A percentile compares a stretch with the other conserved stretches of the same genome.
Conservation (phyloP, 805 yeast species). For the Lipomyces spencermartinsiae region DNA sequence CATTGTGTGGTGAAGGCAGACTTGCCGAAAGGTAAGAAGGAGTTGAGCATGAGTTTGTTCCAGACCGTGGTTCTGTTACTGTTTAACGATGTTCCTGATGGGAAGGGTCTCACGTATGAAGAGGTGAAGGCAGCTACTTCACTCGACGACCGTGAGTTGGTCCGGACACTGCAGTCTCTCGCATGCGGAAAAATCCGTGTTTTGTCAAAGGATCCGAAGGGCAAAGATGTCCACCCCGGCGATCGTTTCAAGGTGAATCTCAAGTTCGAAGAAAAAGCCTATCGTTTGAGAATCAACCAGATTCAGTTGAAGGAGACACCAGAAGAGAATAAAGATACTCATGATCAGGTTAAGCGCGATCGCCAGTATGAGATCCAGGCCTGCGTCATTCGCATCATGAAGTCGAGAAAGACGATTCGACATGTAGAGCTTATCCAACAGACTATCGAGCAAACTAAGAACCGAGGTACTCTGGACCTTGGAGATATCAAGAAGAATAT, state of each 20-base stretch:
- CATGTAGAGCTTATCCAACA: slow-evolving; percentile 44
- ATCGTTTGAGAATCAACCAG: slow-evolving; percentile 42
- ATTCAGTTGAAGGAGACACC: slow-evolving; percentile 40
- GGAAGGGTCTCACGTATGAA: slow-evolving; percentile 31
- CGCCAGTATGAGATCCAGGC: slow-evolving; percentile 47
- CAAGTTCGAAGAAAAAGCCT: slow-evolving; percentile 38
- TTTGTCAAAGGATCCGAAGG: slow-evolving; percentile 38
- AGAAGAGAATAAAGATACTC: slow-evolving; percentile 38
- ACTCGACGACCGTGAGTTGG: slow-evolving; percentile 36
- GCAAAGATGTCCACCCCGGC: slow-evolving; percentile 32
- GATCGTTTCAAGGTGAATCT: slow-evolving; percentile 42
- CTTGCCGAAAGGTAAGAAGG: slow-evolving; percentile 45
- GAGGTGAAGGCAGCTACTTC: slow-evolving; percentile 37
- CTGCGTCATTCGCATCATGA: slow-evolving; percentile 46
- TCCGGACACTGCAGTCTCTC: slow-evolving; percentile 41
- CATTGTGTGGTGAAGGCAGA: slow-evolving; percentile 44
- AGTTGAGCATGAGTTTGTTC: slow-evolving; percentile 41
- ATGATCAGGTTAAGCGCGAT: slow-evolving; percentile 42
- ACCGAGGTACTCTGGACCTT: slow-evolving; percentile 43
- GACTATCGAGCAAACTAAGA: slow-evolving; percentile 42
- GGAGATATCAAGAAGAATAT: slow-evolving; percentile 45
- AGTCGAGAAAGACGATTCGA: slow-evolving; percentile 39
- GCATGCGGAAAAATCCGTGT: slow-evolving; percentile 41
- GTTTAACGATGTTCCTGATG: slow-evolving; percentile 39
- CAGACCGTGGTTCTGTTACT: slow-evolving; percentile 44